Base-by-base conservation (phyloP, 2,329 filamentous ascomycete species). In the Hymenoscyphus fructigenus region DNA sequence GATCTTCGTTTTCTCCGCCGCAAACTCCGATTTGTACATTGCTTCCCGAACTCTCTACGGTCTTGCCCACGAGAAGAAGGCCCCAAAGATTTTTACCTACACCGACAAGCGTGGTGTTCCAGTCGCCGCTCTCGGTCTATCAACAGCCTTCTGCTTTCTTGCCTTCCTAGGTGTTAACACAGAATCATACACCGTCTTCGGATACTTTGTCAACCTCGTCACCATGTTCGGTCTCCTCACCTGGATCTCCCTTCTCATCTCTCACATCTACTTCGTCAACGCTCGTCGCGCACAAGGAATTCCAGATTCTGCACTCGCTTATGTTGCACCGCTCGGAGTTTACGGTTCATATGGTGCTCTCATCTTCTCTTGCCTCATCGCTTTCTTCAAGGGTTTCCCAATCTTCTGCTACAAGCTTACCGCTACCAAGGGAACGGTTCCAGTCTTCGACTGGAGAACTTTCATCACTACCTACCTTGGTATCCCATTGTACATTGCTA, bases 311-410 rank as follows among this genome's bases (percentile, higher is more conserved):
- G 77, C 79, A 55, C 79, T 91, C 66, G 84, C 86, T 0, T 93
- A 89, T 75, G 82, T 82, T 17, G 89, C 91, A 0, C 91, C 91
- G 0, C 82, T 93, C 17, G 91, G 91, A n/a, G 78, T 87, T 44
- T 84, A 76, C 67, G 92, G 91, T 12, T 92, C 88, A 0, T 87
- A 87, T 74, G 79, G 81, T 65, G 89, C 89, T 0, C 82, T 95
- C 1, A 79, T 82, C 73, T 88, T 92, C 78, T 92, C 90, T 78
- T 82, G 84, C 73, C 75, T 95, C 38, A 90, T 95, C 67, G 85
- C 89, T 1, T 75, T 96, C 60, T 94, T 91, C 74, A 96, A 95
- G 84, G 93, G 92, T 82, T 95, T 87, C 78, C 82, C 85, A 63
- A 65, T 73, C 60, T 91, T 91, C 69, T 85, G 90, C 76, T 90